These are phyloP conservation scores for Eragrostis tef DNA, from an alignment of 202 grass and related monocot species.

Conservation along the genomic window DNA sequence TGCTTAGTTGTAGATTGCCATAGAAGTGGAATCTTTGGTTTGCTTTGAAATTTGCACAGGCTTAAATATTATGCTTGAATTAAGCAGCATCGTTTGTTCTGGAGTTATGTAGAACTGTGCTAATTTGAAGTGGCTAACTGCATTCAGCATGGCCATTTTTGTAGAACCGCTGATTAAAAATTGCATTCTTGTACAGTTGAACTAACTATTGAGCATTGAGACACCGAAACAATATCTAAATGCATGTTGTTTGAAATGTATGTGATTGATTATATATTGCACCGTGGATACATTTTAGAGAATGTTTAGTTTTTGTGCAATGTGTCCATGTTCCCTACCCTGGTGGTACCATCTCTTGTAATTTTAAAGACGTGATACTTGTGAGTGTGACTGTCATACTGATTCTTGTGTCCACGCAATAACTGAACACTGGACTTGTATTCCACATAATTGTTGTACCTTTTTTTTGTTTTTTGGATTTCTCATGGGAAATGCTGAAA, in stretches of 20 bases:
- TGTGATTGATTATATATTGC: slow-evolving; percentile 19
- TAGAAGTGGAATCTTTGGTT: slow-evolving; percentile 37
- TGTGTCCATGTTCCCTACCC: slow-evolving; percentile 26
- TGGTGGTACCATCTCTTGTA: slow-evolving; percentile 12
- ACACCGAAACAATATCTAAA: slow-evolving; percentile 28
- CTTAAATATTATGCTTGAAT: slow-evolving; percentile 31
- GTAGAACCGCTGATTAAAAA: slow-evolving; percentile 19
- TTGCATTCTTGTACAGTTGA: slow-evolving; percentile 11
- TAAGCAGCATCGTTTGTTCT: slow-evolving; percentile 26
- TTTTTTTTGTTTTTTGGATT: slow-evolving; percentile 21
- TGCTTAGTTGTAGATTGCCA: slow-evolving; percentile 41
- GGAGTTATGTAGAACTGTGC: slow-evolving; percentile 37
- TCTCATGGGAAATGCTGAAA: slow-evolving; percentile 50
- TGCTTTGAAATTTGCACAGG: slow-evolving; percentile 11
- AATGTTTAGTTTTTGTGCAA: slow-evolving; percentile 28
- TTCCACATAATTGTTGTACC: background rate
- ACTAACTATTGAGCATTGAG: slow-evolving; percentile 32
- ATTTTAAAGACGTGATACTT: slow-evolving; percentile 16
- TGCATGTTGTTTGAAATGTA: slow-evolving; percentile 23
- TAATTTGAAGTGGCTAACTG: slow-evolving; percentile 42
- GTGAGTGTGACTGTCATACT: slow-evolving; percentile 33
- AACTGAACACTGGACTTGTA: slow-evolving; percentile 30
- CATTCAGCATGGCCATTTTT: slow-evolving; percentile 37
- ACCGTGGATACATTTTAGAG: slow-evolving; percentile 34
- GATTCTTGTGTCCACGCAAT: slow-evolving; percentile 10